Percentiles rank a stretch among this genome's conserved stretches.
Conservation (phyloP, 1,139 yeast species). For the Geotrichum aggregatum region DNA sequence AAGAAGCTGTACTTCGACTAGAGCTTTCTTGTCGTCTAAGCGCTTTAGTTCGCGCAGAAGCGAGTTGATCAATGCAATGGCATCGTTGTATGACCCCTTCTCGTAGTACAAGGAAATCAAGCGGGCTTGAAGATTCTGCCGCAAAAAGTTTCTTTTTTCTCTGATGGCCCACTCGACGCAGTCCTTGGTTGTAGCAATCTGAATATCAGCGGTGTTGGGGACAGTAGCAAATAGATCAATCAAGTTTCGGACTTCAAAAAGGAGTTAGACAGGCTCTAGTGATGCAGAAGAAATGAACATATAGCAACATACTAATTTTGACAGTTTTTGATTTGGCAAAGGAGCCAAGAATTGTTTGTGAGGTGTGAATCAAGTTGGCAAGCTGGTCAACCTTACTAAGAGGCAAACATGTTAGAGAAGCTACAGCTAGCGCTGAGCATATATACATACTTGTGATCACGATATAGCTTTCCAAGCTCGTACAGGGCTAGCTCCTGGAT, state of each 20-base stretch:
- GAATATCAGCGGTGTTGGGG: slow-evolving; percentile 64
- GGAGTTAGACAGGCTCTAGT: slow-evolving; percentile 58
- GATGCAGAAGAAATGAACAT: too few relatives aligned
- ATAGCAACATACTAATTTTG: slow-evolving; percentile 53
- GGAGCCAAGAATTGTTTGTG: slow-evolving; percentile 61
- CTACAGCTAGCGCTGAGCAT: slow-evolving; percentile 2
- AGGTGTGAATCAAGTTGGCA: slow-evolving; percentile 58
- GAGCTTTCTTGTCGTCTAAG: slow-evolving; percentile 89
- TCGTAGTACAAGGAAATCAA: slow-evolving; percentile 73
- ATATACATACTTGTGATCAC: slow-evolving; percentile 27
- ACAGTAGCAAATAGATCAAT: slow-evolving; percentile 74
- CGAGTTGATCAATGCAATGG: slow-evolving; percentile 65
- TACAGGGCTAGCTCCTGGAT: slow-evolving; percentile 38
- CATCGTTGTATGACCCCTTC: slow-evolving; percentile 58
- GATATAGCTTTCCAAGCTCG: slow-evolving; percentile 38
- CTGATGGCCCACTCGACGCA: slow-evolving; percentile 83
- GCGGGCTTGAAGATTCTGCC: slow-evolving; percentile 83
- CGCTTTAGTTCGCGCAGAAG: slow-evolving; percentile 83
- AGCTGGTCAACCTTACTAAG: slow-evolving; percentile 52
- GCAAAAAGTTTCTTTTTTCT: slow-evolving; percentile 80
- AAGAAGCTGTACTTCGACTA: slow-evolving; percentile 90
- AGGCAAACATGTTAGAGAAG: slow-evolving; percentile 12
- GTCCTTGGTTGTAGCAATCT: slow-evolving; percentile 69
- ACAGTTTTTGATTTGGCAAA: slow-evolving; percentile 95
- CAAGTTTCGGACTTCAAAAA: slow-evolving; percentile 52